These are phyloP conservation scores for Aspergillus latus DNA, from an alignment of 2,329 filamentous ascomycete species.

Conservation along the genomic window DNA sequence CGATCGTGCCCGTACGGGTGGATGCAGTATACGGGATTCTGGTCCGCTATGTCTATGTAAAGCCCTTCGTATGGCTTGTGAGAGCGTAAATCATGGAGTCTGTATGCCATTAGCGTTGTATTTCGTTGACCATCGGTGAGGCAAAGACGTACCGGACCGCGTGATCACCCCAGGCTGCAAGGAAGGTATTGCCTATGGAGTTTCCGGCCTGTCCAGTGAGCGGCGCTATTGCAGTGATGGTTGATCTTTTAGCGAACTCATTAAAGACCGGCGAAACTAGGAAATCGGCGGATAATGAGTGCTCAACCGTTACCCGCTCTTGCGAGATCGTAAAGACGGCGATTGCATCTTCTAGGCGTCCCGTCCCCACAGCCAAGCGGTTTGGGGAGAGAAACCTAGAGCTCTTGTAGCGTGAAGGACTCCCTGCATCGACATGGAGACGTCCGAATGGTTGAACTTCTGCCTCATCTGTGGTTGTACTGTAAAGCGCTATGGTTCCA, in stretches of 20 bases:
- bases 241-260: slow-evolving; percentile 24
- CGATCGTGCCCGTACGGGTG: slow-evolving; percentile 57
- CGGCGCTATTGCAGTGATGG: slow-evolving; percentile 40
- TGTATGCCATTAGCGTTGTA: slow-evolving; percentile 17
- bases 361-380: slow-evolving; percentile 53
- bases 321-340: slow-evolving; percentile 54
- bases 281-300: slow-evolving; percentile 40
- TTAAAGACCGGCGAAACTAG: slow-evolving; percentile 26
- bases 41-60: slow-evolving; percentile 58
- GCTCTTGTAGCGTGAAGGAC: slow-evolving; percentile 45
- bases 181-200: slow-evolving; percentile 52
- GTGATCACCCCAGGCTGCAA: slow-evolving; percentile 62
- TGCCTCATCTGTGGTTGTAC: slow-evolving; percentile 33
- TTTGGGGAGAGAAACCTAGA: slow-evolving; percentile 54
- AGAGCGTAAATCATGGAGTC: slow-evolving; percentile 62
- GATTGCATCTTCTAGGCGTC: slow-evolving; percentile 43
- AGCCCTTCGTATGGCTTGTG: slow-evolving; percentile 47
- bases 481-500: slow-evolving; percentile 49
- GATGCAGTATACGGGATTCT: slow-evolving; percentile 60
- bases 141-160: slow-evolving; percentile 40
- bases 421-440: slow-evolving; percentile 23
- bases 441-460: slow-evolving; percentile 40
- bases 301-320: slow-evolving; percentile 42
- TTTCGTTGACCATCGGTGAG: neutral
- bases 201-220: slow-evolving; percentile 28